These are phyloP conservation scores for Pascua guehoae DNA, from an alignment of 1,284 basidiomycete species.

Conservation along the genomic window DNA sequence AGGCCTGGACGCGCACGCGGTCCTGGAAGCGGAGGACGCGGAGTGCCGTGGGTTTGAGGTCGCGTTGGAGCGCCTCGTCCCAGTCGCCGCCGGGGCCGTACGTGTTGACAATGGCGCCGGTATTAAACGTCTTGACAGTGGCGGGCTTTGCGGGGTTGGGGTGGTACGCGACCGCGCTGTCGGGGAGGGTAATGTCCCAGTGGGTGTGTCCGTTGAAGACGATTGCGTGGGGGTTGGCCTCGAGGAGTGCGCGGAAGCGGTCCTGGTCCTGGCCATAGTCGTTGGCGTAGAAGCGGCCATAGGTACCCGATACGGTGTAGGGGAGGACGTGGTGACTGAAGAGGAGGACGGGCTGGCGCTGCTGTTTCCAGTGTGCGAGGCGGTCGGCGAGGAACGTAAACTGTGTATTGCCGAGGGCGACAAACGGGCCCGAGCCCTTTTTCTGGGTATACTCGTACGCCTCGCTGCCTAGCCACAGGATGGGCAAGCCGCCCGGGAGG, in stretches of 20 bases:
- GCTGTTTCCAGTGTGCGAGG: background rate
- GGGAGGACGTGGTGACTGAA: slow-evolving; percentile 4
- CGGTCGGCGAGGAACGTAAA: slow-evolving; percentile 4
- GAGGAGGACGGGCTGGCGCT: slow-evolving; percentile 1
- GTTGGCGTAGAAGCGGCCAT: background rate
- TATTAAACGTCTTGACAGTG: slow-evolving; percentile 6
- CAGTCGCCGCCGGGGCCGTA: background rate
- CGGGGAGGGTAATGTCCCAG: slow-evolving; percentile 2
- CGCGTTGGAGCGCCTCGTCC: background rate
- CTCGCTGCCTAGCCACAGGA: slow-evolving; percentile 7
- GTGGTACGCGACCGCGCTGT: slow-evolving; percentile 5
- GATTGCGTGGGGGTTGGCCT: slow-evolving; percentile 5
- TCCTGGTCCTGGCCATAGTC: background rate
- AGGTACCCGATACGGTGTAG: background rate
- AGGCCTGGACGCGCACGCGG: slow-evolving; percentile 4
- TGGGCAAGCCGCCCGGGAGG: background rate
- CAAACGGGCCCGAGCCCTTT: background rate
- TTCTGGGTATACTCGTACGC: background rate
- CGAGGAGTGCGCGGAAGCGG: slow-evolving; percentile 2
- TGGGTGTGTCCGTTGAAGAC: slow-evolving; percentile 6
- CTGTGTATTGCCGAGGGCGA: slow-evolving; percentile 3
- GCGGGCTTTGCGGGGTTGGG: background rate
- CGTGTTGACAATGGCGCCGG: background rate
- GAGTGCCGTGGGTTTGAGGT: background rate
- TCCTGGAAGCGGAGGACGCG: slow-evolving; percentile 2